These are phyloP conservation scores for Farysia itapuensis DNA, from an alignment of 1,284 basidiomycete species.

Conservation along the genomic window DNA sequence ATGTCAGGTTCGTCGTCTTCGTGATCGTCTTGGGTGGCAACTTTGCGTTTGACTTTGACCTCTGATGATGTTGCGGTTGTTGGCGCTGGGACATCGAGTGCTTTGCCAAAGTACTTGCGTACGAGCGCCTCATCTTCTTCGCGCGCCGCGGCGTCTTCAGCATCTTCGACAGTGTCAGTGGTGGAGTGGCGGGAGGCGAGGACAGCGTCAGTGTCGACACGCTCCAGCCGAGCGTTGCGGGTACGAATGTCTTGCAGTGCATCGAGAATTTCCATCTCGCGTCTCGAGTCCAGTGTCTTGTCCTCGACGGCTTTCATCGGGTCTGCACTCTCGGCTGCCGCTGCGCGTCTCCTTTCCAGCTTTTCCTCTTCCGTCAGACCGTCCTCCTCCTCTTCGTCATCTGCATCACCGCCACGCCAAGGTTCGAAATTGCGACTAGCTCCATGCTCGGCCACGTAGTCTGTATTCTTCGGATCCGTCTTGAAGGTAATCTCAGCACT, in stretches of 20 bases:
- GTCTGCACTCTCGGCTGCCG: slow-evolving; percentile 73
- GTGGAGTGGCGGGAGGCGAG: slow-evolving; percentile 21
- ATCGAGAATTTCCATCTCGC: slow-evolving; percentile 98
- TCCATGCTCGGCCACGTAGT: slow-evolving; percentile 56
- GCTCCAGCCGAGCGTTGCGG: slow-evolving; percentile 86
- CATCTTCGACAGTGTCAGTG: not conserved
- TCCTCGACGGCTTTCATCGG: slow-evolving; percentile 96
- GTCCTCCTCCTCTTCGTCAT: slow-evolving; percentile 31
- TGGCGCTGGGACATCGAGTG: slow-evolving; percentile 56
- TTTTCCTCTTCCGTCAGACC: slow-evolving; percentile 32
- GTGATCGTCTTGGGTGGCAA: slow-evolving; percentile 25
- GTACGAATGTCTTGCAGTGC: slow-evolving; percentile 91
- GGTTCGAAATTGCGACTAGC: slow-evolving; percentile 57
- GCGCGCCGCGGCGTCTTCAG: slow-evolving; percentile 66
- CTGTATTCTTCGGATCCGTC: slow-evolving; percentile 84
- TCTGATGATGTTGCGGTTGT: not conserved
- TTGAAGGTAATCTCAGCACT: slow-evolving; percentile 99
- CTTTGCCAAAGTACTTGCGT: slow-evolving; percentile 79
- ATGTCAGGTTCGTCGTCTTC: slow-evolving; percentile 11
- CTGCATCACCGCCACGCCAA: slow-evolving; percentile 41
- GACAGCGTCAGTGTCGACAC: slow-evolving; percentile 60
- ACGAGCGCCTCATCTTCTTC: slow-evolving; percentile 91
- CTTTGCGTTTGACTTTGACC: slow-evolving; percentile 19
- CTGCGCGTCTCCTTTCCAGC: slow-evolving; percentile 20
- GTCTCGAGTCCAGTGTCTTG: slow-evolving; percentile 82